Percentiles rank a stretch among this genome's conserved stretches.
phyloP scores from a whole-genome alignment of 192 early-diverging fungal species.

The Linnemannia hyalina region DNA sequence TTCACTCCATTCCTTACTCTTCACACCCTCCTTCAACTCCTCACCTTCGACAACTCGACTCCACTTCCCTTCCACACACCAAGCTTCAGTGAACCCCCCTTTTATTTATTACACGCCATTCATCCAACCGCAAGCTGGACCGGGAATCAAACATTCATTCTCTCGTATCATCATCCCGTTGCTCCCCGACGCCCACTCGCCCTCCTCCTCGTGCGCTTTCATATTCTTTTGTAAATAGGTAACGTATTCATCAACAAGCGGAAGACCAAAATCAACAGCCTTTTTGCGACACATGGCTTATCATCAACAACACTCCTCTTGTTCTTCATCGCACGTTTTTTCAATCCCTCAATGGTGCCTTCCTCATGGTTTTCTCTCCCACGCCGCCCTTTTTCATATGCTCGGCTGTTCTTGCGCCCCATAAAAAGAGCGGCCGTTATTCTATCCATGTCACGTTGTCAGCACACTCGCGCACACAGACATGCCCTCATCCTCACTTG shows the following conservation, averaged over 20 bases:
- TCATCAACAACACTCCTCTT: not conserved
- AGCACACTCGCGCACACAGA: not conserved
- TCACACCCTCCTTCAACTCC: not conserved
- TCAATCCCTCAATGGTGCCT: not conserved
- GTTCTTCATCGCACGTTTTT: not conserved
- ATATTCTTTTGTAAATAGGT: slow-evolving; percentile 7
- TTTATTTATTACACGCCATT: not conserved
- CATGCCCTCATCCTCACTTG: not conserved
- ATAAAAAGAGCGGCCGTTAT: not conserved
- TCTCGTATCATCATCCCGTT: slow-evolving; percentile 5
- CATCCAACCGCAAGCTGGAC: not conserved
- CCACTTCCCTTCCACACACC: too few species aligned
- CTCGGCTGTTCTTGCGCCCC: not conserved
- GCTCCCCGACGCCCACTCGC: not conserved
- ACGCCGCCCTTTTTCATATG: not conserved
- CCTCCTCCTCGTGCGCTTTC: not conserved
- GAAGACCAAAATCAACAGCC: not conserved
- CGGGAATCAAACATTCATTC: not conserved
- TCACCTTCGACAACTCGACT: not conserved
- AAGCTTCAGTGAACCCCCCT: not conserved
- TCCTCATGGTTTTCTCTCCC: not conserved
- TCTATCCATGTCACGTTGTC: not conserved
- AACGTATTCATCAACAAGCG: not conserved
- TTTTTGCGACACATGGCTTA: not conserved
- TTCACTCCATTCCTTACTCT: not conserved